Evolutionary conservation across 768 basidiomycete species (phyloP), one percentile per base, ranked within the genome.

Genomic region (Hygrocybe punicea): DNA sequence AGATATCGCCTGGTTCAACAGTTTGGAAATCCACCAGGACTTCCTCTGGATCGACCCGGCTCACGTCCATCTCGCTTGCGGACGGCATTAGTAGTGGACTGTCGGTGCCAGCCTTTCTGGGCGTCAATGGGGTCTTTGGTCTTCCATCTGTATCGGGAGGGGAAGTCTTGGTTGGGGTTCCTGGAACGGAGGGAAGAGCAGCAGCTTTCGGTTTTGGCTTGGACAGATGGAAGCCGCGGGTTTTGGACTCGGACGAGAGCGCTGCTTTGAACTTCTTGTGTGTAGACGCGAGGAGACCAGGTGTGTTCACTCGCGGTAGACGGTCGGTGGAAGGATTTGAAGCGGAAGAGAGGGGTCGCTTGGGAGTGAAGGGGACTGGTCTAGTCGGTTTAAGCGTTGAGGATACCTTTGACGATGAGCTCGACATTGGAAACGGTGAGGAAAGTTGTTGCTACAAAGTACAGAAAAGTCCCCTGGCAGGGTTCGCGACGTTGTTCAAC

Each of bases 11-110:
- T 5, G 79, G 75, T 40, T 90, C 89, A 2, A 93, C 81, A 1
- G 75, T 88, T 66, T 87, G 78, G 60, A 74, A 87, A 68, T 93
- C 90, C 6, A 93, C 84, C 9, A 93, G 75, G 1, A 81, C 87
- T 9, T 87, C 85, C 67, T 93, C 91, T 5, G 78, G 78, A 67
- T 91, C 87, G 39, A 89, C 79, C 53, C 82, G 80, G 67, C 81
- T 87, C 19, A 88, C 82, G 58, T 89, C 89, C 86, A 87, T 89
- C 63, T 87, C 84, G 62, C 85, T 86, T 0, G 77, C 70, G 17
- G 72, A 70, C 44, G 76, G 77, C 67, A 79, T 73, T 19, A 80
- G 64, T 2, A 65, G 72, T 0, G 83, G 82, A 60, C 80, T 85
- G 34, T 80, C 76, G 5, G 80, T 74, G 11, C 74, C 76, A 48